Conservation (phyloP, 2,329 filamentous ascomycete species). For the Colletotrichum shisoi region DNA sequence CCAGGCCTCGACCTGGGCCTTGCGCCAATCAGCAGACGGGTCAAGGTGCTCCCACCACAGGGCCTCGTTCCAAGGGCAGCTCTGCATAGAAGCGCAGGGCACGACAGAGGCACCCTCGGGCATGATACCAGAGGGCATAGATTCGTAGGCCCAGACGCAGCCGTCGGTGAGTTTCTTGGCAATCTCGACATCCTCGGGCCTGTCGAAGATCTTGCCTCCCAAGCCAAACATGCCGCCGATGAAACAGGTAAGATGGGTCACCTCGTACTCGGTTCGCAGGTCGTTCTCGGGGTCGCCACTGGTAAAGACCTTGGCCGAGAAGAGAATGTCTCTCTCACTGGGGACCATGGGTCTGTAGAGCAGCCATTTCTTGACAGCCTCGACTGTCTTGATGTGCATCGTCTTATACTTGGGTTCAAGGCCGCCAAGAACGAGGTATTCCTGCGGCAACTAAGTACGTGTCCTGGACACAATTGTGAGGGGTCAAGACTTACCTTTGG, state of each 20-base stretch:
- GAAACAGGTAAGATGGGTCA: constrained; percentile 72
- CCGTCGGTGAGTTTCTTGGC: constrained; percentile 71
- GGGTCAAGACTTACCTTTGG: constrained; percentile 54
- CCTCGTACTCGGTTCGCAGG: constrained; percentile 63
- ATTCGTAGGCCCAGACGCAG: constrained; percentile 74
- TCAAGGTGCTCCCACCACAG: constrained; percentile 61
- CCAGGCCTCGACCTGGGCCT: constrained; percentile 55
- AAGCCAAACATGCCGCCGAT: constrained; percentile 75
- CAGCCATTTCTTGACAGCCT: constrained; percentile 74
- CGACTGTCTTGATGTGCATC: constrained; percentile 74
- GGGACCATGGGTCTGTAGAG: constrained; percentile 80
- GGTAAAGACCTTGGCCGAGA: constrained; percentile 70
- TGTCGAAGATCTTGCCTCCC: constrained; percentile 68
- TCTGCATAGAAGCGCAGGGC: constrained; percentile 57
- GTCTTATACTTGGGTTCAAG: constrained; percentile 73
- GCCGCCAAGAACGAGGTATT: constrained; percentile 78
- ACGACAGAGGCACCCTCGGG: constrained; percentile 62
- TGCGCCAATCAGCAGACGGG: constrained; percentile 54
- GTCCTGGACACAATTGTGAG: background rate
- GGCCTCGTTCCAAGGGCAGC: constrained; percentile 64
- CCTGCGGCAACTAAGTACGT: constrained; percentile 55
- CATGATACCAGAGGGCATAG: constrained; percentile 69
- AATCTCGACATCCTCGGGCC: constrained; percentile 67
- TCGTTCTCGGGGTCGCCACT: constrained; percentile 53
- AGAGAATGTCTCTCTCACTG: constrained; percentile 72